Conservation (phyloP, 176 grass and related monocot species). For the Triticum dicoccoides region DNA sequence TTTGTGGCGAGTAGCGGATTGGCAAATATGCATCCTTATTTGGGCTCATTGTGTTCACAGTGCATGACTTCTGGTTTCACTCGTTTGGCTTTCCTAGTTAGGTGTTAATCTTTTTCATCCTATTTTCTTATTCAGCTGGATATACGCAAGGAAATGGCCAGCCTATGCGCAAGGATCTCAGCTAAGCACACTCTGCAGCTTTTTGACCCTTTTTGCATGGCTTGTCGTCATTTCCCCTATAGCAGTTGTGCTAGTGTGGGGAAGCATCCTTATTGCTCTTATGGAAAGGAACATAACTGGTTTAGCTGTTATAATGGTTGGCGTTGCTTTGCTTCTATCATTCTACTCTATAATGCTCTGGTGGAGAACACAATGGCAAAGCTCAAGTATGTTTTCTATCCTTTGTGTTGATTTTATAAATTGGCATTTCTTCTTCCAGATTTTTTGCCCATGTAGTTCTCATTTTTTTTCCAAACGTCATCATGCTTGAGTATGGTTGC, state of each 20-base stretch:
- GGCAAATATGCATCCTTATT: constrained; percentile 7
- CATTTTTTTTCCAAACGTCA: not conserved
- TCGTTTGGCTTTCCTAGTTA: constrained; percentile 2
- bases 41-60: constrained; percentile 14
- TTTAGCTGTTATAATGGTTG: constrained; percentile 96
- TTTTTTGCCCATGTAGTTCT: not conserved
- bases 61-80: not conserved
- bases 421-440: constrained; percentile 20
- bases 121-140: constrained; percentile 72
- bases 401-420: constrained; percentile 26
- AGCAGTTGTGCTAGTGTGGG: constrained; percentile 67
- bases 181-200: constrained; percentile 62
- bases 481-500: not conserved
- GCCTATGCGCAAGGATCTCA: constrained; percentile 74
- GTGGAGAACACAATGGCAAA: constrained; percentile 99
- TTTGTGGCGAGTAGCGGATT: constrained; percentile 14
- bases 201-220: constrained; percentile 81
- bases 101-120: constrained; percentile 26
- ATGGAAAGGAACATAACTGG: constrained; percentile 92
- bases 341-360: constrained; percentile 99
- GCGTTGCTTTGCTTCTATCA: constrained; percentile 82
- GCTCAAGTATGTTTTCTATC: constrained; percentile 76
- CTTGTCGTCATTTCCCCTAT: constrained; percentile 80
- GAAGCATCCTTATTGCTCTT: constrained; percentile 80
- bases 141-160: constrained; percentile 99